phyloP scores from a whole-genome alignment of 1,139 yeast species.

The Arxiozyma telluris region DNA sequence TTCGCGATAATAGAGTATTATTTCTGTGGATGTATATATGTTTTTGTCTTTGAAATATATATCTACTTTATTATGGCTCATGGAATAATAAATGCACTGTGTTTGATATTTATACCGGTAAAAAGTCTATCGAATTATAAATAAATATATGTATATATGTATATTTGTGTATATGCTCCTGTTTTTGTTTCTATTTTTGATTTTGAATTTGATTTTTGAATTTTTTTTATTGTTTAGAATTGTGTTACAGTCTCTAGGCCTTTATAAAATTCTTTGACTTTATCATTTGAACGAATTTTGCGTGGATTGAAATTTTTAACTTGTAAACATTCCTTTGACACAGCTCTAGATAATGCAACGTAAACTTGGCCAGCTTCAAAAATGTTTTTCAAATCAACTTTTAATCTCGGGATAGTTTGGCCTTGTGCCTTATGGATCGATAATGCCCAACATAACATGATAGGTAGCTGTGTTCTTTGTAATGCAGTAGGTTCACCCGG shows the following conservation, averaged over 20 bases:
- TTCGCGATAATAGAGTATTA: no score
- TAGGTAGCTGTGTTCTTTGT: slow-evolving; percentile 57
- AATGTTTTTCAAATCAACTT: slow-evolving; percentile 58
- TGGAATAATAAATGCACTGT: no score
- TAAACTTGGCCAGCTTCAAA: slow-evolving; percentile 85
- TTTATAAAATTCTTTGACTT: slow-evolving; percentile 59
- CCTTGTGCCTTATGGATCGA: slow-evolving; percentile 92
- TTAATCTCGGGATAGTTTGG: slow-evolving; percentile 71
- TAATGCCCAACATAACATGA: slow-evolving; percentile 77
- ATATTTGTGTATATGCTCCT: not conserved
- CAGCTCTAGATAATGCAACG: slow-evolving; percentile 88
- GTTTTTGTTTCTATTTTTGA: not conserved
- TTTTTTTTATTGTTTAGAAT: not conserved
- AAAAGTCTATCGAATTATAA: no score
- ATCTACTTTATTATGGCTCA: not conserved
- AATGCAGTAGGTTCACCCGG: slow-evolving; percentile 27
- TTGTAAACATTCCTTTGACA: slow-evolving; percentile 61
- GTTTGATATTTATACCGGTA: no score
- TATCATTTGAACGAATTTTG: slow-evolving; percentile 55
- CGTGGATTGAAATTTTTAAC: slow-evolving; percentile 58
- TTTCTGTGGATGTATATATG: no score
- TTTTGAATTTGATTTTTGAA: no score
- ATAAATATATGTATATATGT: no score
- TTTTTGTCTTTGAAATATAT: no score
- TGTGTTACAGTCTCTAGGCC: slow-evolving; percentile 31